phyloP scores from a whole-genome alignment of 2,329 filamentous ascomycete genomes.

The Neophaeococcomyces aloes region DNA sequence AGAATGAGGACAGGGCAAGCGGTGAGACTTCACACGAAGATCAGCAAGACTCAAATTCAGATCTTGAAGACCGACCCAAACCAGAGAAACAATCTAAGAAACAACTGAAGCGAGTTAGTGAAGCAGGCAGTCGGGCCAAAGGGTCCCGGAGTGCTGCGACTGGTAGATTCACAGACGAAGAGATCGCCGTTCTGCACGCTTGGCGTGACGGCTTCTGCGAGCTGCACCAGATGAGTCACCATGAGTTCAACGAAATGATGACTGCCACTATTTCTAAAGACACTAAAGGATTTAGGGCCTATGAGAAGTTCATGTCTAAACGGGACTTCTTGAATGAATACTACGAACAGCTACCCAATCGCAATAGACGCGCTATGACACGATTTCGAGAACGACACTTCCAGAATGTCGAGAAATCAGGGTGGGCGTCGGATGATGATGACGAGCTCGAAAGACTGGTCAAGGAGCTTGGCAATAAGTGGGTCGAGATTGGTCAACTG shows the following conservation, averaged over 20 bases:
- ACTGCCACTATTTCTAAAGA: constrained; percentile 14
- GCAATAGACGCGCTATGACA: constrained; percentile 30
- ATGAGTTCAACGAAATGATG: constrained; percentile 22
- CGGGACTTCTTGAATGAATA: constrained; percentile 29
- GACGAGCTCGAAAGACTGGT: constrained; percentile 29
- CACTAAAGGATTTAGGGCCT: constrained; percentile 10
- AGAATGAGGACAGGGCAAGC: too few relatives aligned
- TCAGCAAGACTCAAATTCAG: background rate
- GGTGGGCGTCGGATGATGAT: constrained; percentile 33
- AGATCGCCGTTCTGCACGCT: constrained; percentile 14
- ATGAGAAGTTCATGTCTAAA: constrained; percentile 21
- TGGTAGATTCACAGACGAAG: constrained; percentile 15
- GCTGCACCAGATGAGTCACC: constrained; percentile 12
- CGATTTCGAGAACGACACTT: constrained; percentile 36
- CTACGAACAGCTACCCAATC: constrained; percentile 27
- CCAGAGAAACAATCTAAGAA: background rate
- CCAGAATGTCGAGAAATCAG: constrained; percentile 27
- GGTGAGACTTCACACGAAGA: too few relatives aligned
- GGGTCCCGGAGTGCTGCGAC: constrained; percentile 7
- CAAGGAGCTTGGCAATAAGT: constrained; percentile 28
- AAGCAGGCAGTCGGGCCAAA: constrained; percentile 10
- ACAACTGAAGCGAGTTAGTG: constrained; percentile 9
- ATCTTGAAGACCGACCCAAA: background rate
- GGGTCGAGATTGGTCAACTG: constrained; percentile 28
- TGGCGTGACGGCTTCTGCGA: constrained; percentile 20